A percentile compares a stretch with the other conserved stretches of the same genome.
Evolutionary conservation across 495 filamentous ascomycete species (phyloP).

Genomic region (Hypomontagnella monticulosa): DNA sequence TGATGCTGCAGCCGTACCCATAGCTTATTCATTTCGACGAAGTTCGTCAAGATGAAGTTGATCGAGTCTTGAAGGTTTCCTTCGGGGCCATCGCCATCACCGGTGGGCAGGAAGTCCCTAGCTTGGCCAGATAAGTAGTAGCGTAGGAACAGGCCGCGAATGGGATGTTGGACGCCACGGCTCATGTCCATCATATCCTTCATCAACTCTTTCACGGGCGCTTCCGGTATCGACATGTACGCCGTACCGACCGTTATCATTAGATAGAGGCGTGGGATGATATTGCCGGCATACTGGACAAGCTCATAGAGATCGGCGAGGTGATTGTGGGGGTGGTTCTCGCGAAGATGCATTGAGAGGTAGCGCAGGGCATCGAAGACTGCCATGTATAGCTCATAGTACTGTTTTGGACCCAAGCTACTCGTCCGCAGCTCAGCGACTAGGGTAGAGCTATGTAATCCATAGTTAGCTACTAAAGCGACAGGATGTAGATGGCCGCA

Average conservation of each 20-base stretch:
- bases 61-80: constrained; percentile 97
- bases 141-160: constrained; percentile 90
- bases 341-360: constrained; percentile 93
- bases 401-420: constrained; percentile 95
- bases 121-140: constrained; percentile 97
- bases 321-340: constrained; percentile 97
- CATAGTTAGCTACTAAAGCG: constrained; percentile 28
- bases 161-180: constrained; percentile 94
- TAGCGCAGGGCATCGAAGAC: constrained; percentile 98
- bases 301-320: constrained; percentile 98
- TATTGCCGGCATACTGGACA: constrained; percentile 98
- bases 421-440: constrained; percentile 97
- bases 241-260: constrained; percentile 99
- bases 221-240: constrained; percentile 98
- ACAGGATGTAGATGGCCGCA: neutral
- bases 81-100: constrained; percentile 89
- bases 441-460: constrained; percentile 81
- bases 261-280: constrained; percentile 93
- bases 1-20: constrained; percentile 98
- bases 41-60: constrained; percentile 96
- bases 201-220: constrained; percentile 99
- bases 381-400: constrained; percentile 99
- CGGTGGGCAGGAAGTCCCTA: constrained; percentile 82
- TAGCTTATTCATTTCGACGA: constrained; percentile 99
- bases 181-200: constrained; percentile 99